phyloP scores from a whole-genome alignment of 257 asterid species.

The Gentiana straminea region DNA sequence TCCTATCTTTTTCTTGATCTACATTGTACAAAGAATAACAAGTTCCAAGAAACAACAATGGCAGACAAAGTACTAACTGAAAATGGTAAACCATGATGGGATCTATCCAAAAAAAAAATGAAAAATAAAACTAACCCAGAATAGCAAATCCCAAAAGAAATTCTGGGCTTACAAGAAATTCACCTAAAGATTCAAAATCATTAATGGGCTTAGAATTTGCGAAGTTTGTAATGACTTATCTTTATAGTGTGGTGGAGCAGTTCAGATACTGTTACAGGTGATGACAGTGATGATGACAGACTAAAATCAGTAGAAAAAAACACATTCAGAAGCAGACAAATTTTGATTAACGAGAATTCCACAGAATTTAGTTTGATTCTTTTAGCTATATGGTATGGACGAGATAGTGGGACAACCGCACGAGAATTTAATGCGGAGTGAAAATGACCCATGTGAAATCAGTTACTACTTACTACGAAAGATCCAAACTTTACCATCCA shows the following conservation, averaged over 20 bases:
- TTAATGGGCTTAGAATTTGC: constrained; percentile 3
- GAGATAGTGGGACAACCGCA: background rate
- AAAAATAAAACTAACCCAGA: constrained; percentile 8
- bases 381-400: background rate
- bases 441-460: background rate
- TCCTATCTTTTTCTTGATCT: constrained; percentile 75
- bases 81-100: constrained; percentile 13
- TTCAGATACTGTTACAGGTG: background rate
- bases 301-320: background rate
- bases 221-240: background rate
- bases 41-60: constrained; percentile 26
- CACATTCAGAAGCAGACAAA: background rate
- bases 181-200: constrained; percentile 5
- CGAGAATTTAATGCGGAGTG: background rate
- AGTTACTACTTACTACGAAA: background rate
- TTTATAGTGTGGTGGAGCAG: no score
- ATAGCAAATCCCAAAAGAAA: constrained; percentile 18
- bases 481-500: constrained; percentile 1
- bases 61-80: constrained; percentile 3
- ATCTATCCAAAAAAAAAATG: background rate
- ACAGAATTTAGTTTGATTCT: background rate
- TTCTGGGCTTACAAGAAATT: constrained; percentile 16
- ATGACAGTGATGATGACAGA: background rate
- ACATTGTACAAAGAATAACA: constrained; percentile 31
- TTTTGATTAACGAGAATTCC: background rate